Conservation (phyloP, 164 flowering plant genomes). For the Vitis riparia region DNA sequence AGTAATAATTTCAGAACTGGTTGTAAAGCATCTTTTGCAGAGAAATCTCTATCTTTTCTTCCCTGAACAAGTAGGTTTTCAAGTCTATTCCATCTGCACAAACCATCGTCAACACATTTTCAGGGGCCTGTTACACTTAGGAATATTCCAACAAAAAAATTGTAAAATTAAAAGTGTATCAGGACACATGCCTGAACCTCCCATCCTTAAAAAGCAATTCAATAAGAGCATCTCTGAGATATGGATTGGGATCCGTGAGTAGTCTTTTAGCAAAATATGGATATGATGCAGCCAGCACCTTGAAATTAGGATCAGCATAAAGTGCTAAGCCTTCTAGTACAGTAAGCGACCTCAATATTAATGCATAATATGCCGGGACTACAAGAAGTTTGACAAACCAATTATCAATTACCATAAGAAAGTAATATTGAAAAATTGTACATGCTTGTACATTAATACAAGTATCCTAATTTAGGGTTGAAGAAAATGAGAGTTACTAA, state of each 20-base stretch:
- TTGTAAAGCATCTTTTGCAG: constrained; percentile 90
- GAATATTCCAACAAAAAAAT: neutral
- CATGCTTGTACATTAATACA: neutral
- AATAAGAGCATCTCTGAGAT: constrained; percentile 95
- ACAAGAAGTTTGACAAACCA: constrained; percentile 36
- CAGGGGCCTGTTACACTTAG: neutral
- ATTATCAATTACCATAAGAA: constrained; percentile 9
- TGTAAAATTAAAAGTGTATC: neutral
- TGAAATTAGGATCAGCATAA: constrained; percentile 95
- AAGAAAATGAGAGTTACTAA: neutral
- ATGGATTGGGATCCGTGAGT: constrained; percentile 96
- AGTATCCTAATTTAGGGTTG: neutral
- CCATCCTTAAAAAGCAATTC: constrained; percentile 98
- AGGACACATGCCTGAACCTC: constrained; percentile 68
- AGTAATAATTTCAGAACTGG: constrained; percentile 86
- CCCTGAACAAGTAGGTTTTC: constrained; percentile 95
- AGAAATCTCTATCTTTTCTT: constrained; percentile 80
- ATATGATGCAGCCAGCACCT: constrained; percentile 97
- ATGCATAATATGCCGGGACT: constrained; percentile 97
- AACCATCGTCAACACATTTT: constrained; percentile 6
- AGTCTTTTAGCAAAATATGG: constrained; percentile 99
- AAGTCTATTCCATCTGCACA: constrained; percentile 93
- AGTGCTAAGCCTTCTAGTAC: constrained; percentile 97
- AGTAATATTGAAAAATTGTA: neutral
- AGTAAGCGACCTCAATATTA: constrained; percentile 95